These are phyloP conservation scores for Iris macrosiphon DNA, from an alignment of 106 monocot species.

Conservation along the genomic window DNA sequence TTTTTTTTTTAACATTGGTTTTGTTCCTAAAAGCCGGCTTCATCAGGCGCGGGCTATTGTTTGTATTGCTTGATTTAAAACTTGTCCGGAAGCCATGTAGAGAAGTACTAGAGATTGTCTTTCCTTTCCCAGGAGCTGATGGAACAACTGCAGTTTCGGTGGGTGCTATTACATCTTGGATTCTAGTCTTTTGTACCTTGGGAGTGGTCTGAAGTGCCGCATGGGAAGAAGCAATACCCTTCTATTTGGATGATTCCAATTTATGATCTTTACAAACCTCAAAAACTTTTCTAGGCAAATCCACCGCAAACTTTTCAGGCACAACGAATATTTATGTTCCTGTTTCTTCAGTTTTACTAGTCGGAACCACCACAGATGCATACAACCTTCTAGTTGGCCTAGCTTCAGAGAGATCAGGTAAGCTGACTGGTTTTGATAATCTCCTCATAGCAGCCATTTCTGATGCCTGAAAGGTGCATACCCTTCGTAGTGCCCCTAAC, in stretches of 20 bases:
- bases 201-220: conserved; percentile 1
- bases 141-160: conserved; percentile 18
- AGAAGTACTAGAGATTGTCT: conserved; percentile 17
- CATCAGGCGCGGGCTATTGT: conserved; percentile 22
- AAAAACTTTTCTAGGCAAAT: not conserved
- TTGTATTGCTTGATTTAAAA: conserved; percentile 22
- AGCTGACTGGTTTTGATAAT: conserved; percentile 23
- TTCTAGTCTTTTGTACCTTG: conserved; percentile 29
- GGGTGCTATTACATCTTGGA: conserved; percentile 58
- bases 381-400: conserved; percentile 40
- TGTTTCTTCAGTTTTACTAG: conserved; percentile 18
- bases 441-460: conserved; percentile 73
- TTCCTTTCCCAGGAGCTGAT: conserved; percentile 41
- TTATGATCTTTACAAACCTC: not conserved
- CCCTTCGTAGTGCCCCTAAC: conserved; percentile 53
- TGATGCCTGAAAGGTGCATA: conserved; percentile 67
- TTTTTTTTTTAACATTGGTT: conserved; percentile 25
- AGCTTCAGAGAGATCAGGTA: conserved; percentile 34
- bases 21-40: conserved; percentile 36
- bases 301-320: conserved; percentile 18
- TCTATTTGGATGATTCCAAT: conserved; percentile 9
- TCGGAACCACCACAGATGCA: conserved; percentile 42
- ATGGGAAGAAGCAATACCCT: conserved; percentile 1
- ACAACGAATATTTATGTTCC: conserved; percentile 27
- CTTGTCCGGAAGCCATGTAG: conserved; percentile 8